phyloP scores from a whole-genome alignment of 208 protist genomes.

The Crithidia bombi region DNA sequence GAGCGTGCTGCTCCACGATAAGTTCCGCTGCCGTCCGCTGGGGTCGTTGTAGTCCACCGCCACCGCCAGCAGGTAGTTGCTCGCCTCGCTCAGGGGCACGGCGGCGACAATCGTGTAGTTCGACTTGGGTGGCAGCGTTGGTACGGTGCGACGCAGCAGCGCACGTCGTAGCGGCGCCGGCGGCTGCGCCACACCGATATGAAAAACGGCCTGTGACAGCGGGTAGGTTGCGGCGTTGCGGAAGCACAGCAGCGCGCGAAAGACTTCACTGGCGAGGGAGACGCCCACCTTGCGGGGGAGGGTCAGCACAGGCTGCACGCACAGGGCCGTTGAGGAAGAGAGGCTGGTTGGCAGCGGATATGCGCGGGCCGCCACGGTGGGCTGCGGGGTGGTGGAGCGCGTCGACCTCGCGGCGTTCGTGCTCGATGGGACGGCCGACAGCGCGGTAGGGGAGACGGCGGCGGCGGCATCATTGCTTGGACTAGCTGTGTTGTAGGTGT shows the following conservation, averaged over 20 bases:
- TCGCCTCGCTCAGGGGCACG: constrained; percentile 27
- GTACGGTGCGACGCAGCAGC: constrained; percentile 39
- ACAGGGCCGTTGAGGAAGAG: constrained; percentile 27
- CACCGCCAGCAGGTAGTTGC: constrained; percentile 56
- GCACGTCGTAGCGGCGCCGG: constrained; percentile 14
- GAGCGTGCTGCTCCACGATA: constrained; percentile 62
- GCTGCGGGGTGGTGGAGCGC: neutral
- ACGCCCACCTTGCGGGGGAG: constrained; percentile 56
- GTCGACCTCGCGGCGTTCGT: constrained; percentile 6
- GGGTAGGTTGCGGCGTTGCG: constrained; percentile 70
- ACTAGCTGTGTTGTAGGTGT: neutral
- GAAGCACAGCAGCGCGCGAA: constrained; percentile 71
- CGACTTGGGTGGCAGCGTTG: constrained; percentile 33
- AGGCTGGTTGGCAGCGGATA: constrained; percentile 4
- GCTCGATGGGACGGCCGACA: neutral
- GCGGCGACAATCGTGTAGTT: constrained; percentile 28
- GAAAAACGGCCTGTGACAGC: constrained; percentile 35
- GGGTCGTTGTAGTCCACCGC: constrained; percentile 61
- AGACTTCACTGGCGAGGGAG: constrained; percentile 57
- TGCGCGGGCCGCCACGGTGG: neutral
- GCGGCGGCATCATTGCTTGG: neutral
- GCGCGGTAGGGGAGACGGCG: neutral
- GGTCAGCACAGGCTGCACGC: constrained; percentile 53
- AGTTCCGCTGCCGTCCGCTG: constrained; percentile 37
- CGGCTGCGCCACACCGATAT: constrained; percentile 41